These are phyloP conservation scores for Jacaranda mimosifolia DNA, from an alignment of 257 asterid genomes.

Conservation along the genomic window DNA sequence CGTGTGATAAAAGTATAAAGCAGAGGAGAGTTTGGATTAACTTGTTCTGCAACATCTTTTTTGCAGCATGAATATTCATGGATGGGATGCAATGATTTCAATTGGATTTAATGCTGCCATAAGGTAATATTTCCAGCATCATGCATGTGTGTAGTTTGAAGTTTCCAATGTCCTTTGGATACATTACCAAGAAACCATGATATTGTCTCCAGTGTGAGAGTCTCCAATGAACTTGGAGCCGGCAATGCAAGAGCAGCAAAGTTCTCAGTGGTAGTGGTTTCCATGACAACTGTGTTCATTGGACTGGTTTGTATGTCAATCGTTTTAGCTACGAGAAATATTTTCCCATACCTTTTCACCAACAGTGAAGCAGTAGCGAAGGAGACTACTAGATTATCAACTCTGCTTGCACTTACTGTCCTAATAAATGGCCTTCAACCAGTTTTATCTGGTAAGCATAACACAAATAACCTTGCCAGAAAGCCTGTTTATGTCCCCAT, in stretches of 20 bases:
- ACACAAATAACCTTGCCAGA: background rate
- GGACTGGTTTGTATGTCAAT: conserved; percentile 54
- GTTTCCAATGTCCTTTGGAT: too few species aligned
- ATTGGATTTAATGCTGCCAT: conserved; percentile 90
- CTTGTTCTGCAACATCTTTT: conserved; percentile 7
- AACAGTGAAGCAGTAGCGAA: conserved; percentile 71
- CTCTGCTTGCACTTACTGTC: conserved; percentile 66
- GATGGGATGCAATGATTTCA: conserved; percentile 84
- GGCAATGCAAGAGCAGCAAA: conserved; percentile 77
- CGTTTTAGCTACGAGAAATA: conserved; percentile 59
- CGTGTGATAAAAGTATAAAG: background rate
- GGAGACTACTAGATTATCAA: conserved; percentile 67
- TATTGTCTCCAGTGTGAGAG: conserved; percentile 66
- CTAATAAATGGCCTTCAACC: conserved; percentile 85
- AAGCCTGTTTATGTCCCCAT: background rate
- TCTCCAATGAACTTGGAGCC: conserved; percentile 88
- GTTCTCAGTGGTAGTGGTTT: conserved; percentile 76
- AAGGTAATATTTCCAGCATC: conserved; percentile 53
- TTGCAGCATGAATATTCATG: conserved; percentile 80
- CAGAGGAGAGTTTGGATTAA: background rate
- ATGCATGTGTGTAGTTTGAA: background rate
- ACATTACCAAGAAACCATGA: background rate
- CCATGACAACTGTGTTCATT: conserved; percentile 61
- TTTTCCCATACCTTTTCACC: conserved; percentile 74
- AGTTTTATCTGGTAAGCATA: conserved; percentile 69